Evolutionary conservation across 2,329 filamentous ascomycete species (phyloP), one percentile per base, ranked within the genome.

Genomic region (Chaetomium strumarium): DNA sequence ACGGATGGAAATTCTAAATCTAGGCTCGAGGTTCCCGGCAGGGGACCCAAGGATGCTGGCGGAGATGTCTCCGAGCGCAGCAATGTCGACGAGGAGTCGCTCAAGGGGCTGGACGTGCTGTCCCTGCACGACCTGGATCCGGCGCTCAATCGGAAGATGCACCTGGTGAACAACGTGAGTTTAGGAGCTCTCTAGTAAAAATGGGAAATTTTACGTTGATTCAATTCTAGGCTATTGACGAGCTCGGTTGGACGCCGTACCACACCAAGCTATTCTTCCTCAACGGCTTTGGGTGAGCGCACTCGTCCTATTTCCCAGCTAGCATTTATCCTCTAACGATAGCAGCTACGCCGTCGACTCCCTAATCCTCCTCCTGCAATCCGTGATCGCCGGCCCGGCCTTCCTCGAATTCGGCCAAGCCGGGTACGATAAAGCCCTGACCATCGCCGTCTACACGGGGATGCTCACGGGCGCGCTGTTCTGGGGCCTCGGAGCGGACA

Each of bases 401-500:
- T 80, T 70, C 46, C 72, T 71, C 46, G 83, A 86, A 60, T 85
- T 86, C 60, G 73, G 75, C 20, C 59, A 74, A 2, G 70, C 73
- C 1, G 74, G 76, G 20, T 86, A 80, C 58, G 61, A 63, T 2
- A 76, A 76, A 56, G 83, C 76, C 9, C 70, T 86, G 42, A 86
- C 78, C 2, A 77, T 86, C 46, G 77, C 84, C 5, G 76, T 75
- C 1, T 87, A 90, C 60, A 81, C 88, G 47, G 87, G 87, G 1
- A 75, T 91, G 13, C 74, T 90, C 4, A 73, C 77, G 9, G 87
- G 87, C 1, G 86, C 87, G 6, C 73, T 89, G 30, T 90, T 84
- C 62, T 89, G 87, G 87, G 88, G 88, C 0, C 86, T 91, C 52
- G 85, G 85, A 0, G 89, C 85, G 61, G 88, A 91, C 64, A 72